phyloP scores from a whole-genome alignment of 1,139 yeast species.

The Citeromyces hawaiiensis region DNA sequence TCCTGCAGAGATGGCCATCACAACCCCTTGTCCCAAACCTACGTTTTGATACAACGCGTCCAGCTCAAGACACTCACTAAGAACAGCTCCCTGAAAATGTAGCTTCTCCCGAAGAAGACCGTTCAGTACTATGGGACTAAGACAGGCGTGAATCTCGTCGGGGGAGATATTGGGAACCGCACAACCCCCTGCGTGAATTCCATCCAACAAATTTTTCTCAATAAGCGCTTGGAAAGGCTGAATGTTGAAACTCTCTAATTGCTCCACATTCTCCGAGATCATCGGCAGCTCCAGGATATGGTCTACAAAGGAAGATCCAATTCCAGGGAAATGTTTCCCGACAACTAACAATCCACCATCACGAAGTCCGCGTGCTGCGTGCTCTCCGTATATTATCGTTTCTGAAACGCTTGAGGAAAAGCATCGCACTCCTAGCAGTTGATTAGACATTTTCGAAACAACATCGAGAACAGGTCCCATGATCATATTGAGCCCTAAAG shows the following conservation, averaged over 20 bases:
- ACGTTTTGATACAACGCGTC: conserved; percentile 50
- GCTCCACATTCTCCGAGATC: conserved; percentile 43
- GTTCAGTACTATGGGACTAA: conserved; percentile 43
- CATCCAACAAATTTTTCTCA: conserved; percentile 30
- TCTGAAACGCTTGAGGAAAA: conserved; percentile 52
- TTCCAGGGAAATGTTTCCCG: conserved; percentile 60
- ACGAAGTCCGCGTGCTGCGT: conserved; percentile 40
- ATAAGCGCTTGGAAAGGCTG: conserved; percentile 41
- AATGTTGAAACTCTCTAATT: conserved; percentile 34
- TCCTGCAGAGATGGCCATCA: conserved; percentile 45
- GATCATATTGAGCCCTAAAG: conserved; percentile 42
- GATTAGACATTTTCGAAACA: conserved; percentile 41
- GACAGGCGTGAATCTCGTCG: conserved; percentile 51
- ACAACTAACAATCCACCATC: conserved; percentile 44
- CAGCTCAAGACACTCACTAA: conserved; percentile 54
- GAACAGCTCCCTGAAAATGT: conserved; percentile 45
- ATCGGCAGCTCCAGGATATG: conserved; percentile 44
- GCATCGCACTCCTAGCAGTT: conserved; percentile 47
- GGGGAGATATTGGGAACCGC: conserved; percentile 54
- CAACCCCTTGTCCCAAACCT: conserved; percentile 57
- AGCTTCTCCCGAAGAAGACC: conserved; percentile 38
- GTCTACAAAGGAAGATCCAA: conserved; percentile 50
- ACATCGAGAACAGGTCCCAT: conserved; percentile 58
- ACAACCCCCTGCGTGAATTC: conserved; percentile 53
- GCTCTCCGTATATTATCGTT: conserved; percentile 39